Evolutionary conservation across 202 grass and related monocot genomes (phyloP), one percentile per base, ranked within the genome.

Genomic region (Panicum virgatum): DNA sequence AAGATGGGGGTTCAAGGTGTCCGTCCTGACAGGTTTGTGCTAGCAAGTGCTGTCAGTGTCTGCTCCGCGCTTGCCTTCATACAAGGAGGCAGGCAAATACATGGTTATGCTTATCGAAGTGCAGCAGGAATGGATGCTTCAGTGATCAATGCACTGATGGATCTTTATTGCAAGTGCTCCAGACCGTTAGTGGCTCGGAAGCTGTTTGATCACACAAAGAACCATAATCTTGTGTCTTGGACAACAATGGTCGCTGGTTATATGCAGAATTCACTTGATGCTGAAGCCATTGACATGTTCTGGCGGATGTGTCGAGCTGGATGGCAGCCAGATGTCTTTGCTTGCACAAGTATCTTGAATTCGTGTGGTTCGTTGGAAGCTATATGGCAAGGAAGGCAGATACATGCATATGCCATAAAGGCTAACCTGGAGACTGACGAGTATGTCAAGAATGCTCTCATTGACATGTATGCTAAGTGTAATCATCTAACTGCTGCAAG

Each of bases 391-490:
- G 94, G 94, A 52, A 97, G 77, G 39, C 90, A 93, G 67, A 59
- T 93, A 80, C 91, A 93, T 83, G 88, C 66, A 19, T 76, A 90
- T 80, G 81, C 38, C 25, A 86, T 91, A 82, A 97, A 97, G 78
- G 78, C 86, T 32, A 72, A 89, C 81, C 71, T 94, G 32, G 82
- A 94, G 69, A 69, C 37, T 19, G 79, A 80, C 3, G 46, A 89
- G 14, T 89, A 97, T 89, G 82, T 93, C 29, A 93, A 89, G 80
- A 93, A 91, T 83, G 82, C 80, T 23, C 89, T 97, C 23, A 80
- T 97, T 54, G 84, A 89, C 44, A 90, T 90, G 91, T 94, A 94
- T 82, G 85, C 84, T 40, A 97, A 94, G 64, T 97, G 94, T 75
- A 62, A 62, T 61, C 86, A 72, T 46, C 46, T 97, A 29, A 52